Base-by-base conservation (phyloP, 192 early-diverging fungal genomes). In the Linderina pennispora region DNA sequence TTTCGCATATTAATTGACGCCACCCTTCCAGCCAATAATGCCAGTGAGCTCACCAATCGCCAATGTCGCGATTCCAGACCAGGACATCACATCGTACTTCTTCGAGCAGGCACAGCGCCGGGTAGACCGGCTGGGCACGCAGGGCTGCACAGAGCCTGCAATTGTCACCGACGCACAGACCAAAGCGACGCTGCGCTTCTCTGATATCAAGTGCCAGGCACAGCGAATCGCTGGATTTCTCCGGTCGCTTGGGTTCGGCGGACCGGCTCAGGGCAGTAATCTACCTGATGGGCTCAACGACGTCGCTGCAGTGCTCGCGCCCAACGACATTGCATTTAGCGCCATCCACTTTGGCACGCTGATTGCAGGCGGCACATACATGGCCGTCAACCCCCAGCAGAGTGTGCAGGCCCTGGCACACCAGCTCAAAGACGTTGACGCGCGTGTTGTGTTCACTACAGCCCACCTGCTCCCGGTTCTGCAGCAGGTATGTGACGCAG, bases 1-100 rank as follows among this genome's bases (percentile, higher is more conserved):
- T 31, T 31, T 11, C 11, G 6, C 28, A 31, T 31, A 8, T 11
- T 31, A 11, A 11, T 11, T 31, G 28, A 5, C 28, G 11, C 28
- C 28, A 5, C 28, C 28, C 6, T 11, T 31, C 11, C 11, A 31
- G 5, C 6, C 5, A 31, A 39, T 33, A 1, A 73, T 65, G 69
- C 53, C 58, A 7, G 34, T 73, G 4, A 15, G 14, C n/a, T 73
- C 69, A 20, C 58, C 53, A 22, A 10, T 65, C 17, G 49, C 58
- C 0, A 48, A 52, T 28, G 39, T 57, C 8, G 35, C 31, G 20
- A 40, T 73, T 32, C 57, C 58, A 14, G 11, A 19, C 9, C 38
- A 37, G 14, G 69, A 73, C 26, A 22, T 73, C 15, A 18, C 58
- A 0, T 36, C 69, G 9, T 60, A 50, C 26, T 53, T 60, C 35